Base-by-base conservation (phyloP, 73 alveolate genomes). In the Paramecium octaurelia region DNA sequence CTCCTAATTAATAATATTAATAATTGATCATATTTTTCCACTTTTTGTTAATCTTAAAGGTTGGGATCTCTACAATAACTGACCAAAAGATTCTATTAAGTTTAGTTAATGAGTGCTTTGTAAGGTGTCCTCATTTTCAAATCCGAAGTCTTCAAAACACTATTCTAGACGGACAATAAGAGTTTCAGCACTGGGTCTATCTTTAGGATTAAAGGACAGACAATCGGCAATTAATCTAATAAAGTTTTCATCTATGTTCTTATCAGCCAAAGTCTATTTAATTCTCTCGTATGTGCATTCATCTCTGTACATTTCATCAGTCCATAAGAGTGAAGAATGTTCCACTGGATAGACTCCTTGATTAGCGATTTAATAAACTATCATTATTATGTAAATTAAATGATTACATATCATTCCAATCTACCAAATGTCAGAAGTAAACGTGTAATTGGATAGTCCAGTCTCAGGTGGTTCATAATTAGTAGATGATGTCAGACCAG, bases 381-480 rank as follows among this genome's bases (percentile, higher is more conserved):
- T 0, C 14, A 31, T 16, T 14, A 9, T 4, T 73, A 35, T 24
- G 8, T 68, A 11, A 27, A 27, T 27, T 27, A 12, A 20, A 8
- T 40, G 14, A 70, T 24, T 73, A 73, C 87, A 73, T 12, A 73
- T 73, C 87, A 73, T 73, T 73, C 87, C 87, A 36, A 73, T 73
- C 12, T 73, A 73, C 87, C 87, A 73, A 16, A 73, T 73, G 40
- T 73, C 87, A 3, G 87, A 31, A 4, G 36, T 73, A 18, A 12
- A 38, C 0, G 20, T 43, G 20, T 73, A 73, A 35, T 34, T 43
- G 4, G 18, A n/a, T 34, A 4, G 8, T 3, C 87, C 87, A 36
- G 60, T 36, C 14, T 73, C 87, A 73, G 87, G 87, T 9, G 87
- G 87, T 73, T 73, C 87, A 36, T 73, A 73, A 35, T 29, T 9